Base-by-base conservation (phyloP, 2,329 filamentous ascomycete genomes). In the Fusarium poae region DNA sequence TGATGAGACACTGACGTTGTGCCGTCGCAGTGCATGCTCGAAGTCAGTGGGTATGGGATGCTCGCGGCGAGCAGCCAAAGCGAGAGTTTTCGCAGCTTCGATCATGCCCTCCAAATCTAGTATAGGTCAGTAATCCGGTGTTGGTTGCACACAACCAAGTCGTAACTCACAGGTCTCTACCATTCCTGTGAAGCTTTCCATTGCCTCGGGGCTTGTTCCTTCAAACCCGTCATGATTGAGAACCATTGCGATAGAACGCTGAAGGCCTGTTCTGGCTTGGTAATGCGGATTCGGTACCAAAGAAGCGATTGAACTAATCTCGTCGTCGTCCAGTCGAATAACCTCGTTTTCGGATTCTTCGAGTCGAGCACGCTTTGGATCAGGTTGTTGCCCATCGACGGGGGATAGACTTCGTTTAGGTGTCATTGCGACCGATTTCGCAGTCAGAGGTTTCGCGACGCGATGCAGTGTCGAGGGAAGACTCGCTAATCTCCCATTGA, bases 171-270 rank as follows among this genome's bases (percentile, higher is more conserved):
- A 91, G 6, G 82, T 82, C 72, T 90, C 88, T 2, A 85, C 84
- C 68, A 84, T 79, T 21, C 79, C 76, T 6, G 86, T 83, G 43
- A 90, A 86, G 67, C 84, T 84, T 74, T 90, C 87, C 70, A 91
- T 76, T 3, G 88, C 87, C 54, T 88, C 85, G 10, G 82, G 81
- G 1, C 80, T 83, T 16, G 87, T 84, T 27, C 81, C 79, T 30
- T 84, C 80, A 69, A 90, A 91, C 29, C 88, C 88, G 37, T 89
- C 84, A 63, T 89, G 84, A 42, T 85, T 78, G 29, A 90, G 76
- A 5, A 83, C 83, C 57, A 89, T 75, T 0, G 83, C 84, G 57
- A 90, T 85, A 13, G 86, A 85, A 51, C 87, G 84, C 45, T 83
- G 82, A 27, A 91, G 78, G 3, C 83, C 75, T 20, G 62, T 59